Percentiles rank a stretch among this genome's conserved stretches.
Conservation (phyloP, 2,329 filamentous ascomycete species). For the Tolypocladium nubicola region DNA sequence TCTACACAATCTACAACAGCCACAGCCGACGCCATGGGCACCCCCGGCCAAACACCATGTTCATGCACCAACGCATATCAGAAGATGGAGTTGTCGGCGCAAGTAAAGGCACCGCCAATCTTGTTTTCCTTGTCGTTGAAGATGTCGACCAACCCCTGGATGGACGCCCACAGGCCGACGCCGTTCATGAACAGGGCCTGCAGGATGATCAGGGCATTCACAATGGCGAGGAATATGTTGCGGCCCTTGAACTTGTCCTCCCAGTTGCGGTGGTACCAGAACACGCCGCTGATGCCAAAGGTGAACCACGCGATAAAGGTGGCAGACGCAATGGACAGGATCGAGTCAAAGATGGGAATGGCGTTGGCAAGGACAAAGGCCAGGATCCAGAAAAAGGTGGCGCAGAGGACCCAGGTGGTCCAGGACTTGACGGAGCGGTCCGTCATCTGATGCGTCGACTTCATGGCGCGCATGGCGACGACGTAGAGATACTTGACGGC, state of each 20-base stretch:
- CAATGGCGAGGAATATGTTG: too few species aligned
- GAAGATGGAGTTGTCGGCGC: too few species aligned
- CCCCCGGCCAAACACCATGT: too few species aligned
- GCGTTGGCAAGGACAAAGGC: constrained; percentile 24
- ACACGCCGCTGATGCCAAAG: constrained; percentile 23
- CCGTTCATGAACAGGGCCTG: constrained; percentile 24
- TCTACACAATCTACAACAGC: too few species aligned
- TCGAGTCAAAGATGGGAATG: constrained; percentile 26
- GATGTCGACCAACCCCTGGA: constrained; percentile 19
- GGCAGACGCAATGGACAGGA: constrained; percentile 23
- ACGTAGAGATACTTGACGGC: constrained; percentile 23
- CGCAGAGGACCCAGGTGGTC: constrained; percentile 22
- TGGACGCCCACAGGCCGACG: constrained; percentile 22
- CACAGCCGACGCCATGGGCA: too few species aligned
- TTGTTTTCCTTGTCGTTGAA: constrained; percentile 6
- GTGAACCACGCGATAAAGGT: constrained; percentile 26
- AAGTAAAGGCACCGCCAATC: too few species aligned
- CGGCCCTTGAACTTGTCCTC: constrained; percentile 6
- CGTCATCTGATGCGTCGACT: constrained; percentile 20
- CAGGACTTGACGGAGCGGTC: constrained; percentile 21
- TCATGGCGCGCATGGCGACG: constrained; percentile 20
- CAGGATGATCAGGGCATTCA: constrained; percentile 18
- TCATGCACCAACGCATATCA: too few species aligned
- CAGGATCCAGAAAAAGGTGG: constrained; percentile 21
- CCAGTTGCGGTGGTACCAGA: constrained; percentile 27